A percentile compares a stretch with the other conserved stretches of the same genome.
Evolutionary conservation across 441 rosid species (phyloP).

Genomic region (Erysimum cheiri): DNA sequence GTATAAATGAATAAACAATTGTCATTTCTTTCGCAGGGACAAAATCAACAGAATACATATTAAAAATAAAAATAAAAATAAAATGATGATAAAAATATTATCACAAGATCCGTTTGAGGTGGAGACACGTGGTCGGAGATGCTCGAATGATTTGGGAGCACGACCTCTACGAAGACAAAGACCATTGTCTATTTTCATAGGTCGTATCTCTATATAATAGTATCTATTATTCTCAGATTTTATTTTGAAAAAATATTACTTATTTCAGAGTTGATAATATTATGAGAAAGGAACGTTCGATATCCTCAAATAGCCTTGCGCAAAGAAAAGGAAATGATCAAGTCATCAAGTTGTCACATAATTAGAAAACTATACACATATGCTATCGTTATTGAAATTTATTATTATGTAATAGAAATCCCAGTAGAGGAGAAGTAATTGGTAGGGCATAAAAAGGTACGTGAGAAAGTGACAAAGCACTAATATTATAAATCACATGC

Average conservation of each 20-base stretch:
- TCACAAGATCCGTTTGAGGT: slow-evolving; percentile 44
- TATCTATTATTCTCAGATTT: background rate
- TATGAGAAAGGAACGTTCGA: slow-evolving; percentile 10
- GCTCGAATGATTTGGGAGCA: slow-evolving; percentile 46
- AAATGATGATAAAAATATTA: slow-evolving; percentile 30
- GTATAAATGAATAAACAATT: slow-evolving; percentile 10
- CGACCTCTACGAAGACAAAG: slow-evolving; percentile 39
- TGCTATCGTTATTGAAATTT: background rate
- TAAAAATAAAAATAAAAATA: background rate
- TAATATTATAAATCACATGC: slow-evolving; percentile 43
- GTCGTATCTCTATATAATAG: background rate
- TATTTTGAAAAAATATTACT: background rate
- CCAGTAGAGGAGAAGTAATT: slow-evolving; percentile 31
- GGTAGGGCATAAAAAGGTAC: slow-evolving; percentile 41
- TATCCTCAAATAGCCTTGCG: slow-evolving; percentile 7
- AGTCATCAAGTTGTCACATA: slow-evolving; percentile 16
- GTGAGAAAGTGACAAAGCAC: slow-evolving; percentile 48
- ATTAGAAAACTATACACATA: background rate
- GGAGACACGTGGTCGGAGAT: slow-evolving; percentile 48
- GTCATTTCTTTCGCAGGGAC: slow-evolving; percentile 28
- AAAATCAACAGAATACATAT: slow-evolving; percentile 32
- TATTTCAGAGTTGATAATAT: slow-evolving; percentile 7
- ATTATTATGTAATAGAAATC: slow-evolving; percentile 12
- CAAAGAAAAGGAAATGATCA: slow-evolving; percentile 2
- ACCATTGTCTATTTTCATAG: slow-evolving; percentile 32